A percentile compares a stretch with the other conserved stretches of the same genome.
Conservation (phyloP, 495 filamentous ascomycete genomes). For the Xylaria scruposa region DNA sequence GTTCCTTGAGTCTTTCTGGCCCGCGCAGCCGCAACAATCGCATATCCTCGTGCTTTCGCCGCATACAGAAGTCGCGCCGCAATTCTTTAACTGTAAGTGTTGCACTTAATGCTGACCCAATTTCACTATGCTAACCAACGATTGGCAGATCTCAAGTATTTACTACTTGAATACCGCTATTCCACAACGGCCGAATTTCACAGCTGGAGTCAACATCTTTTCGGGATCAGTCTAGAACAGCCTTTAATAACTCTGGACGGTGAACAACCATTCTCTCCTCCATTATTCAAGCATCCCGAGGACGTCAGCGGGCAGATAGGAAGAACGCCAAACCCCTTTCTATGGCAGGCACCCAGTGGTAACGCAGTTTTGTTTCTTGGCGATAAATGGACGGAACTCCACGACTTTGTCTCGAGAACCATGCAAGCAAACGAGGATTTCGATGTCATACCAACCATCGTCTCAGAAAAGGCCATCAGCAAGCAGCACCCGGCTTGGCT, state of each 20-base stretch:
- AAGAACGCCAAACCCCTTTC: slow-evolving; percentile 60
- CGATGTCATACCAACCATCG: slow-evolving; percentile 39
- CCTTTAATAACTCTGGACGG: slow-evolving; percentile 67
- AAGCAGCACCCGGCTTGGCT: slow-evolving; percentile 76
- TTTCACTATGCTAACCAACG: not conserved
- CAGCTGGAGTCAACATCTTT: slow-evolving; percentile 57
- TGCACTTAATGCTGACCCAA: not conserved
- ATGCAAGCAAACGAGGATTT: slow-evolving; percentile 51
- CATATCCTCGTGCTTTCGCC: slow-evolving; percentile 82
- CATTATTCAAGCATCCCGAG: slow-evolving; percentile 43
- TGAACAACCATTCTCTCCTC: slow-evolving; percentile 58
- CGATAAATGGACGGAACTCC: slow-evolving; percentile 81
- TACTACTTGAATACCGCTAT: slow-evolving; percentile 74
- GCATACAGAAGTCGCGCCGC: slow-evolving; percentile 73
- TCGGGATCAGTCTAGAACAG: slow-evolving; percentile 79
- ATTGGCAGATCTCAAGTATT: slow-evolving; percentile 66
- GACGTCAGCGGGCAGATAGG: slow-evolving; percentile 34
- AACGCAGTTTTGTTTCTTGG: slow-evolving; percentile 83
- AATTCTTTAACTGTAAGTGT: slow-evolving; percentile 75
- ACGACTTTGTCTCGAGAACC: slow-evolving; percentile 70
- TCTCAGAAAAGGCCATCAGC: slow-evolving; percentile 58
- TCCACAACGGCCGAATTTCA: slow-evolving; percentile 56
- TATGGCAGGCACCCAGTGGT: slow-evolving; percentile 83
- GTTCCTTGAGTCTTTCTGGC: slow-evolving; percentile 84
- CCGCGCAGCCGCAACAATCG: slow-evolving; percentile 61